Base-by-base conservation (phyloP, 1,139 yeast species). In the Tardiomyces blankii region DNA sequence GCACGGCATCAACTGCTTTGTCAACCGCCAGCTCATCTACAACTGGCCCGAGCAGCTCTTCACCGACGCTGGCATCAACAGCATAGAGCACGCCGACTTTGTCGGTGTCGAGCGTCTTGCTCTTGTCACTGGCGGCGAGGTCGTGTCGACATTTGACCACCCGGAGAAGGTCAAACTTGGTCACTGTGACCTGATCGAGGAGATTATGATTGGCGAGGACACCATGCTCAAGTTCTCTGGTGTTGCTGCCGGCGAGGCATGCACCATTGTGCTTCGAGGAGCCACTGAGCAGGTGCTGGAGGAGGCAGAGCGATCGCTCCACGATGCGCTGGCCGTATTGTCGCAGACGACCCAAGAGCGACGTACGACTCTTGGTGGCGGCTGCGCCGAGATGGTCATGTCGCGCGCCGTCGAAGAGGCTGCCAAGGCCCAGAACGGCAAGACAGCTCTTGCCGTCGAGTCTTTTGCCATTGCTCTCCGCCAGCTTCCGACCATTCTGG, bases 351-450 rank as follows among this genome's bases (percentile, higher is more conserved):
- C 96, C 1, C 80, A 74, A 56, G 96, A 88, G 60, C 85, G 97
- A n/a, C 80, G 89, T 64, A 88, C 96, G 2, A 93, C 93, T 38
- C 75, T 91, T 43, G 99, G 99, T 48, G 99, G 96, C 54, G 99
- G 99, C 25, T 89, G 96, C 63, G 81, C 96, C 3, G 99, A 91
- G 67, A 89, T 91, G 96, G 74, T 87, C 57, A 91, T 91, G 98
- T 84, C 96, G 12, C 87, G 86, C 66, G 96, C 98, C 6, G 97
- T 91, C 35, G 98, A 93, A 56, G 88, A 86, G 53, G 86, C 82
- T 43, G 96, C 97, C 23, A 94, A 93, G 58, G 88, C 86, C 60
- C 91, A 83, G 55, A 82, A 85, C 32, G 98, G 98, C 54, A 91
- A 93, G 69, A 86, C 86, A 62, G 83, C 96, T 0, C 72, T 91